These are phyloP conservation scores for Desmodesmus armatus DNA, from an alignment of 139 green algal genomes.

Conservation along the genomic window DNA sequence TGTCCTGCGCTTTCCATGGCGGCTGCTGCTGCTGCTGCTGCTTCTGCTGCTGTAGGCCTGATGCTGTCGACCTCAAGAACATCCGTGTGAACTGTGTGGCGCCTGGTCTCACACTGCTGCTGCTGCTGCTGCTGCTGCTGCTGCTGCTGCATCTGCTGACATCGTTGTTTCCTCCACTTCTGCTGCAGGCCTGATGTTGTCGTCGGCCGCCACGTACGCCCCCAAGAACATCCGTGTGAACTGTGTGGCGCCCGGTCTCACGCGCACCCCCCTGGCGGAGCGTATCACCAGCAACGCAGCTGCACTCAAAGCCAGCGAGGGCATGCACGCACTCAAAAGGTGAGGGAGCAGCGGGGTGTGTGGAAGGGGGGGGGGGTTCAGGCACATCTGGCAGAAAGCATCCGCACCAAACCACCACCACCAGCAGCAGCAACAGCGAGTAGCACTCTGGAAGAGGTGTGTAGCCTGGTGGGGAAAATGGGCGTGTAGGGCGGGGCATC, in stretches of 20 bases:
- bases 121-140: background rate
- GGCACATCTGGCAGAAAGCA: no score
- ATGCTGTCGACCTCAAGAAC: background rate
- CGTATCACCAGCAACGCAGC: constrained; percentile 72
- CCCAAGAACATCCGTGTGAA: constrained; percentile 89
- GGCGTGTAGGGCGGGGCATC: no score
- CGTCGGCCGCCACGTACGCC: constrained; percentile 79
- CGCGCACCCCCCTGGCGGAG: constrained; percentile 62
- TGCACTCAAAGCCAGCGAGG: constrained; percentile 63
- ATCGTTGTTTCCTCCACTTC: background rate
- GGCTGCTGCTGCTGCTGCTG: background rate
- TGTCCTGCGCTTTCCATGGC: no score
- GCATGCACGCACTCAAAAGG: constrained; percentile 79
- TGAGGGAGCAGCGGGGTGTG: no score
- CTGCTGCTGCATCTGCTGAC: no score
- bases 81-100: background rate
- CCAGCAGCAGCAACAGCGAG: no score
- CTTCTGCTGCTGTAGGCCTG: background rate
- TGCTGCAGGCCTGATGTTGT: constrained; percentile 62
- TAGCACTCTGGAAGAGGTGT: no score
- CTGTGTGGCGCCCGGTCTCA: constrained; percentile 82
- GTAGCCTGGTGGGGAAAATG: no score
- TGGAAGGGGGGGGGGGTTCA: no score
- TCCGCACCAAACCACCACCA: no score
- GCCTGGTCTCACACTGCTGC: background rate